Evolutionary conservation across 23 red algal genomes (phyloP).

Genomic region (Chondrus crispus): DNA sequence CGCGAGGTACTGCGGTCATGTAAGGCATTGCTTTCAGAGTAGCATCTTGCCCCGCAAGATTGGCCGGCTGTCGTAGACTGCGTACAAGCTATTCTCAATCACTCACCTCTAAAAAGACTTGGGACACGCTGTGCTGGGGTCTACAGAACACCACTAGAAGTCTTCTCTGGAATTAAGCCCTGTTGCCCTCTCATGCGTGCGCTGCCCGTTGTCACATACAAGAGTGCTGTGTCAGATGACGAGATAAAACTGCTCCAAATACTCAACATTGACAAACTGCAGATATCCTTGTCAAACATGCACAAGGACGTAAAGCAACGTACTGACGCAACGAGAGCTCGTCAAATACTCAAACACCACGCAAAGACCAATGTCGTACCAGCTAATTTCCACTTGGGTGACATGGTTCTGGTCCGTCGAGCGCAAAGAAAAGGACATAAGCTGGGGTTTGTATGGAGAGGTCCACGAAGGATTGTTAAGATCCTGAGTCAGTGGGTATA

Average conservation of each 20-base stretch:
- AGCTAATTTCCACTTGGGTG: conserved; percentile 9
- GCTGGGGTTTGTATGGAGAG: background rate
- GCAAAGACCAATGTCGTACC: background rate
- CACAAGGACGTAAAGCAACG: background rate
- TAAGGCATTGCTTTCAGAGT: background rate
- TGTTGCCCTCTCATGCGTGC: no score
- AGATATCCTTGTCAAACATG: background rate
- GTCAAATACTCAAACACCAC: background rate
- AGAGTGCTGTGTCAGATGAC: no score
- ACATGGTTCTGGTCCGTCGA: conserved; percentile 6
- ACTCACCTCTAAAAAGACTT: no score
- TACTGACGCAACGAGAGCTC: background rate
- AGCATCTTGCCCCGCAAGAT: background rate
- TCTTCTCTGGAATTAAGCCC: no score
- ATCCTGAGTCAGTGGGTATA: background rate
- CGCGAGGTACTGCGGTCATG: background rate
- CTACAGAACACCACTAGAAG: no score
- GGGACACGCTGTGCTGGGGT: no score
- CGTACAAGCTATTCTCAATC: background rate
- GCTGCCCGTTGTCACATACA: no score
- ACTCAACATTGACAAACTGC: background rate
- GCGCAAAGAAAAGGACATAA: background rate
- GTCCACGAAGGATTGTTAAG: background rate
- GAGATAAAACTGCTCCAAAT: background rate
- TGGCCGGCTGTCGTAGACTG: background rate